These are phyloP conservation scores for Melocanna baccifera DNA, from an alignment of 176 grass and related monocot species.

Conservation along the genomic window DNA sequence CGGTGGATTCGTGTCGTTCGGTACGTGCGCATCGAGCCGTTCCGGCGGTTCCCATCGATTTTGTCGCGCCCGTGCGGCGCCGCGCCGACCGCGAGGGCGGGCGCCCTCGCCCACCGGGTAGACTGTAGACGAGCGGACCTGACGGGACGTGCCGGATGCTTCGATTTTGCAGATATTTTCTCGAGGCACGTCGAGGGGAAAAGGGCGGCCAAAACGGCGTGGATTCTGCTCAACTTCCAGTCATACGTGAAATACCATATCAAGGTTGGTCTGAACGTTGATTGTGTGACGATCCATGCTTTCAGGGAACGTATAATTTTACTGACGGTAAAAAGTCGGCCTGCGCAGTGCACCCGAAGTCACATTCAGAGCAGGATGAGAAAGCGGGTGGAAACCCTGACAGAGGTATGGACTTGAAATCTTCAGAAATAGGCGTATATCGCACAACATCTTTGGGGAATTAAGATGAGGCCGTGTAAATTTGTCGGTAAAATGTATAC, in stretches of 20 bases:
- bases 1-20: slow-evolving; percentile 88
- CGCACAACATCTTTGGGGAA: background rate
- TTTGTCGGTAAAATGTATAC: background rate
- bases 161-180: slow-evolving; percentile 45
- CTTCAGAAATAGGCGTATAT: background rate
- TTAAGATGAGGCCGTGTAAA: background rate
- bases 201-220: slow-evolving; percentile 58
- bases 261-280: slow-evolving; percentile 45
- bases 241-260: slow-evolving; percentile 78
- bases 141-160: background rate
- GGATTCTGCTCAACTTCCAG: slow-evolving; percentile 83
- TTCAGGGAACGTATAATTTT: background rate
- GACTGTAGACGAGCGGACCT: background rate
- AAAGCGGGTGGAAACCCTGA: slow-evolving; percentile 48
- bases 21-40: slow-evolving; percentile 8
- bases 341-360: slow-evolving; percentile 58
- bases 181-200: slow-evolving; percentile 50
- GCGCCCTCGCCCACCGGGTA: too few species aligned
- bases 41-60: background rate
- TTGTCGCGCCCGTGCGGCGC: background rate
- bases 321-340: background rate
- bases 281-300: background rate
- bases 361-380: slow-evolving; percentile 83
- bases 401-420: slow-evolving; percentile 39
- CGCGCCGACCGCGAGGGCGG: too few species aligned